Evolutionary conservation across 352 stramenopile genomes (phyloP), one percentile per base, ranked within the genome.

Genomic region (Thalassiosira exigua): DNA sequence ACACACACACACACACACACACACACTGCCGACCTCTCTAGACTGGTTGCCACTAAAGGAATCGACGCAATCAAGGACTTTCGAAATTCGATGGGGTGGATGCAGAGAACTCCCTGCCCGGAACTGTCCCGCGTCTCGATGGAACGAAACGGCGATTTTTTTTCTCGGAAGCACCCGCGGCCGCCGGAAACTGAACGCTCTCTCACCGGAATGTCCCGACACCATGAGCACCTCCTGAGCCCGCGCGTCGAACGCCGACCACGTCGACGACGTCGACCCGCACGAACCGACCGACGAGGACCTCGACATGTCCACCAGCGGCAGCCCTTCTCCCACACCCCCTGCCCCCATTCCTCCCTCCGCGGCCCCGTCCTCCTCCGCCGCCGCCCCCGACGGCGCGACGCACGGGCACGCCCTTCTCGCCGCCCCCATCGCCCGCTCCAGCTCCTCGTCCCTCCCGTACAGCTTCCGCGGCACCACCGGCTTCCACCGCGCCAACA

Each of bases 171-270:
- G n/a, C n/a, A n/a, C n/a, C n/a, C n/a, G n/a, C n/a, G n/a, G n/a
- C n/a, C n/a, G n/a, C n/a, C n/a, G n/a, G n/a, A n/a, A n/a, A n/a
- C n/a, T n/a, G n/a, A n/a, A n/a, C n/a, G n/a, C n/a, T n/a, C 36
- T 14, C 36, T 44, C 19, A 51, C 66, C 66, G 14, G 29, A 32
- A 32, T 75, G 54, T 32, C 66, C 66, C 21, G 52, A 68, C 9
- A 75, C 36, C 36, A 67, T 68, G 3, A 75, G n/a, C 3, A 75
- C 26, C 22, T 67, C 14, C 46, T 62, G 12, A 14, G 64, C 30
- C 22, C 7, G 17, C 14, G 17, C 24, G 19, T 44, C 30, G 56
- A 44, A 44, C 36, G 7, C 36, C 7, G 14, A 44, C 7, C 36
- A n/a, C n/a, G n/a, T n/a, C n/a, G n/a, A n/a, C n/a, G n/a, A n/a